A percentile compares a stretch with the other conserved stretches of the same genome.
phyloP scores from a whole-genome alignment of 139 green algal species.

The Chlorokybus atmophyticus region DNA sequence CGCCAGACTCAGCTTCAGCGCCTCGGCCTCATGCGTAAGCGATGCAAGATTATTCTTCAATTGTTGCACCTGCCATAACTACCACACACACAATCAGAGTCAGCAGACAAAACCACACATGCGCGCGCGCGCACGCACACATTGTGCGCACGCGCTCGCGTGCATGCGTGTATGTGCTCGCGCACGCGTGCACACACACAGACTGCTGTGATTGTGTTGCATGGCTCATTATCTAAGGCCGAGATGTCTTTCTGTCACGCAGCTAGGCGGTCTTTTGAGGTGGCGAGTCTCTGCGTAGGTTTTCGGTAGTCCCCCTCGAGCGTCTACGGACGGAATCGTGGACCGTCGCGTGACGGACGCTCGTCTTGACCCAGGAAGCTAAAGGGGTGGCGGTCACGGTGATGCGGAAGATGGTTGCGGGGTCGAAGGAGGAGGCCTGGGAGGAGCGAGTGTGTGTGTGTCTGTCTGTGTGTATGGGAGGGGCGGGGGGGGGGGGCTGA shows the following conservation, averaged over 20 bases:
- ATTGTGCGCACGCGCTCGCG: too few species aligned
- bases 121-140: too few species aligned
- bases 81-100: too few species aligned
- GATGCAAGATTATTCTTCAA: slow-evolving; percentile 58
- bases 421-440: slow-evolving; percentile 53
- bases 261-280: slow-evolving; percentile 38
- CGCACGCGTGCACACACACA: too few species aligned
- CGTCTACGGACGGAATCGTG: slow-evolving; percentile 44
- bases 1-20: slow-evolving; percentile 42
- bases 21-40: slow-evolving; percentile 51
- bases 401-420: slow-evolving; percentile 48
- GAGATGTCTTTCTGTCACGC: slow-evolving; percentile 56
- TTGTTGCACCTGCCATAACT: too few species aligned
- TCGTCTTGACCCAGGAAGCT: slow-evolving; percentile 54
- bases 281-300: slow-evolving; percentile 35
- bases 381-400: slow-evolving; percentile 59
- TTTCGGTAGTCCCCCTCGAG: slow-evolving; percentile 45
- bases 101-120: too few species aligned
- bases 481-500: slow-evolving; percentile 31
- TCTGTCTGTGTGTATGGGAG: too few species aligned
- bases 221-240: slow-evolving; percentile 41
- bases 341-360: slow-evolving; percentile 34
- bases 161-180: too few species aligned
- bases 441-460: too few species aligned
- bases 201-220: too few species aligned